Evolutionary conservation across 352 stramenopile species (phyloP), one percentile per base, ranked within the genome.

Genomic region (Lagenidium giganteum): DNA sequence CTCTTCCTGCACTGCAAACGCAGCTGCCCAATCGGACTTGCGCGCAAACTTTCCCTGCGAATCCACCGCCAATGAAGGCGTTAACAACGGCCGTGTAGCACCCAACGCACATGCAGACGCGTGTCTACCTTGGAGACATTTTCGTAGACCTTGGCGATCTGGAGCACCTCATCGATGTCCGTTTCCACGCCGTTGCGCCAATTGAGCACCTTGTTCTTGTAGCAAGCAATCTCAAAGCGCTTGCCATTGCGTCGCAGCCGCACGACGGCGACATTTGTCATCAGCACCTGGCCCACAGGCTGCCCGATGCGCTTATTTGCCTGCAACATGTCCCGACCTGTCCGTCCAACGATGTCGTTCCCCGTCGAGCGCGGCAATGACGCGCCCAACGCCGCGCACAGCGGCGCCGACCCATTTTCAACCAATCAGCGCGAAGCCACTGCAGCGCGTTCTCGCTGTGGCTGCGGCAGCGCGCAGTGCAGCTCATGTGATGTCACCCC

Each of bases 201-300:
- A 72, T 99, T 98, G 22, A 98, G 72, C 23, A 98, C 93, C 67
- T 98, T 99, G 83, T 98, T 99, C 50, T 95, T 93, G 74, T 99
- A 99, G 64, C 95, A 98, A 11, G 96, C 96, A 41, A 99, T 96
- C 70, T 99, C 96, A 63, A 99, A 99, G 31, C 95, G 83, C 59
- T 98, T 96, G n/a, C 95, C 95, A 31, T 71, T 67, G 34, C 91
- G 93, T 48, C 97, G 91, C 35, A 98, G 83, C 30, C 93, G 79
- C 45, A 99, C 96, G 12, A 98, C 77, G 13, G 95, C 96, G 25
- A 99, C 95, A 61, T 99, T 99, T 17, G 95, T 99, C 44, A 99
- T 77, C 49, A 89, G 52, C 25, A 91, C 77, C 57, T 94, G 87
- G 57, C 74, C 76, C 51, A 94, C 74, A 32, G 83, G 80, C 64